Percentiles rank a stretch among this genome's conserved stretches.
Conservation (phyloP, 1,284 basidiomycete species). For the Malassezia arunalokei region DNA sequence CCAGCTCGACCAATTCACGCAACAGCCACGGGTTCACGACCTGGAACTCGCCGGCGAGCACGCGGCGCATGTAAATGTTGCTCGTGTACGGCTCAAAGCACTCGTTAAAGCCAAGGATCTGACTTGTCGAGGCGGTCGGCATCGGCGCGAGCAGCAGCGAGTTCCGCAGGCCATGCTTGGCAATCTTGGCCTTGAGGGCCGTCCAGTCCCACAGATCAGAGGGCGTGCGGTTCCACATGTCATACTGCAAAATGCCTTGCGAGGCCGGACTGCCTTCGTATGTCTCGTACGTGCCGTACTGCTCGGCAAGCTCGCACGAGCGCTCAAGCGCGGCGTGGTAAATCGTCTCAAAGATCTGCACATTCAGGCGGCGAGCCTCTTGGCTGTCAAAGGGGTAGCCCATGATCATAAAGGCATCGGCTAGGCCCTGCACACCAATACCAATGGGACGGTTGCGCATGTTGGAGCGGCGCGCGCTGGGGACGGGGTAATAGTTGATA, state of each 20-base stretch:
- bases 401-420: slow-evolving; percentile 94
- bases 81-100: slow-evolving; percentile 95
- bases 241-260: slow-evolving; percentile 80
- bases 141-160: slow-evolving; percentile 91
- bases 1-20: slow-evolving; percentile 85
- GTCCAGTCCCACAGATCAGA: slow-evolving; percentile 93
- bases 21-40: slow-evolving; percentile 97
- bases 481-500: slow-evolving; percentile 80
- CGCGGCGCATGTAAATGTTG: slow-evolving; percentile 97
- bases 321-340: slow-evolving; percentile 91
- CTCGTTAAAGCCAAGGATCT: slow-evolving; percentile 97
- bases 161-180: slow-evolving; percentile 75
- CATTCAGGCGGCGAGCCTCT: slow-evolving; percentile 76
- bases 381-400: slow-evolving; percentile 88
- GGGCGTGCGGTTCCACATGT: slow-evolving; percentile 87
- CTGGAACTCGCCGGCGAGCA: slow-evolving; percentile 99
- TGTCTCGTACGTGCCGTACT: slow-evolving; percentile 75
- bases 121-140: slow-evolving; percentile 97
- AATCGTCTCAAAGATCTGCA: slow-evolving; percentile 97
- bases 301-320: slow-evolving; percentile 73
- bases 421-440: slow-evolving; percentile 93
- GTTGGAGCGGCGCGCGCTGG: slow-evolving; percentile 82
- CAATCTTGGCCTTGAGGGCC: slow-evolving; percentile 73
- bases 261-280: slow-evolving; percentile 83
- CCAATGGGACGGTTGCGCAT: slow-evolving; percentile 96